A percentile compares a stretch with the other conserved stretches of the same genome.
phyloP scores from a whole-genome alignment of 148 eudicot genomes.

The Amaranthus palmeri region DNA sequence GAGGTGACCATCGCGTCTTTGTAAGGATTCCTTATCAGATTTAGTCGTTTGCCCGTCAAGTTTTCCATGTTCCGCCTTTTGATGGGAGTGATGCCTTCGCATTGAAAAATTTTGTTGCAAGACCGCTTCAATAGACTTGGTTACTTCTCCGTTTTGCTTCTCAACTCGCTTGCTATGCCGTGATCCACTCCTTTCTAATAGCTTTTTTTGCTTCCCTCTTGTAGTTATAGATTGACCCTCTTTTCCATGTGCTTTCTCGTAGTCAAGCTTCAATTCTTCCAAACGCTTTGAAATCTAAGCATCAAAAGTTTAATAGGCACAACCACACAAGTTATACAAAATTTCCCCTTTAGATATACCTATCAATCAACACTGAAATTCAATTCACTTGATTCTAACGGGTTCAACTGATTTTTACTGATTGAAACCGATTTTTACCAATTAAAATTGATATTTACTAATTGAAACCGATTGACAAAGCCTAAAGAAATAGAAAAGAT shows the following conservation, averaged over 20 bases:
- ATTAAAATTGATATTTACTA: too few relatives aligned
- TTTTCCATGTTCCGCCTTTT: conserved; percentile 26
- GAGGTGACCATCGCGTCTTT: conserved; percentile 38
- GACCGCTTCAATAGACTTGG: conserved; percentile 16
- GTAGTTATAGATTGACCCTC: conserved; percentile 37
- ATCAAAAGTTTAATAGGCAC: not conserved
- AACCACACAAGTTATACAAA: too few relatives aligned
- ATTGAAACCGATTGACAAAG: too few relatives aligned
- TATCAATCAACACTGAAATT: too few relatives aligned
- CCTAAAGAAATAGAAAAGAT: not conserved
- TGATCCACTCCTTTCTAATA: conserved; percentile 23
- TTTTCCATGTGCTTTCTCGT: conserved; percentile 56
- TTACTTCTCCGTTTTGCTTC: conserved; percentile 29
- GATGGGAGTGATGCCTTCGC: conserved; percentile 25
- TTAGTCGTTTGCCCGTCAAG: conserved; percentile 31
- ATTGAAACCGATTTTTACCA: too few relatives aligned
- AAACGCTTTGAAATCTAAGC: conserved; percentile 68
- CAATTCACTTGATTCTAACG: too few relatives aligned
- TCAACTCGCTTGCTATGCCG: conserved; percentile 18
- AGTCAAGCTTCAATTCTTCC: conserved; percentile 68
- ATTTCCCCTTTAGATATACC: too few relatives aligned
- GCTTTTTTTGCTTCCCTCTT: conserved; percentile 45
- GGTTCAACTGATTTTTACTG: too few relatives aligned
- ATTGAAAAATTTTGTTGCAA: conserved; percentile 22
- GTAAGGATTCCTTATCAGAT: conserved; percentile 19